Conservation (phyloP, 1,284 basidiomycete genomes). For the Ceratobasidium sp. region DNA sequence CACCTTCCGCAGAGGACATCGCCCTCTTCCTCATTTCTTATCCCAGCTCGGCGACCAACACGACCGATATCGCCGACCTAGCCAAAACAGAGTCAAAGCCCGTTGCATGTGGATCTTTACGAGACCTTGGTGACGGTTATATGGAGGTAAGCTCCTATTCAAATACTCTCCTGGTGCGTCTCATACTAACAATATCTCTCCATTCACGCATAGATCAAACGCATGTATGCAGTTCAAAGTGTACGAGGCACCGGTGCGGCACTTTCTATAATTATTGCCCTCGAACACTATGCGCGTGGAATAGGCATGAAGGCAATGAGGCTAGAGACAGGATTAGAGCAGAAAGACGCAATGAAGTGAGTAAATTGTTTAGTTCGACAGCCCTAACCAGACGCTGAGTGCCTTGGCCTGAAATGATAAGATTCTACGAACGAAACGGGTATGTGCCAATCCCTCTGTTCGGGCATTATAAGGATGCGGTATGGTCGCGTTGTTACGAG, state of each 20-base stretch:
- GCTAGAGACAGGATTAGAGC: constrained; percentile 18
- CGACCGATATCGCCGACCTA: too few species aligned
- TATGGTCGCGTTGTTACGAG: constrained; percentile 33
- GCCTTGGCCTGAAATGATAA: not conserved
- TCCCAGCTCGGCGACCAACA: not conserved
- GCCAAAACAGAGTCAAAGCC: not conserved
- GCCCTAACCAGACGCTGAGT: not conserved
- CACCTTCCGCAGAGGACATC: not conserved
- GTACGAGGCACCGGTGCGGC: constrained; percentile 33
- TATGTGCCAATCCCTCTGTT: constrained; percentile 22
- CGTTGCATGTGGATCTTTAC: not conserved
- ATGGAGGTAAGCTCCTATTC: too few species aligned
- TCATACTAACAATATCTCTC: too few species aligned
- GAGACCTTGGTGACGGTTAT: constrained; percentile 8
- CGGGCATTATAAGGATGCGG: constrained; percentile 28
- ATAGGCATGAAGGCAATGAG: constrained; percentile 23
- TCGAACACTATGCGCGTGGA: constrained; percentile 24
- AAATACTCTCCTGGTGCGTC: too few species aligned
- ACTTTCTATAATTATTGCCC: constrained; percentile 14
- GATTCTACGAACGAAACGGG: constrained; percentile 30
- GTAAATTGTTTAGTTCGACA: not conserved
- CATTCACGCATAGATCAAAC: constrained; percentile 8
- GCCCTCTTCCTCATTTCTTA: not conserved
- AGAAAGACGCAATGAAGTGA: constrained; percentile 33
- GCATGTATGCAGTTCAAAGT: constrained; percentile 40